These are phyloP conservation scores for Sarocladium oryzae DNA, from an alignment of 2,329 filamentous ascomycete species.

Conservation along the genomic window DNA sequence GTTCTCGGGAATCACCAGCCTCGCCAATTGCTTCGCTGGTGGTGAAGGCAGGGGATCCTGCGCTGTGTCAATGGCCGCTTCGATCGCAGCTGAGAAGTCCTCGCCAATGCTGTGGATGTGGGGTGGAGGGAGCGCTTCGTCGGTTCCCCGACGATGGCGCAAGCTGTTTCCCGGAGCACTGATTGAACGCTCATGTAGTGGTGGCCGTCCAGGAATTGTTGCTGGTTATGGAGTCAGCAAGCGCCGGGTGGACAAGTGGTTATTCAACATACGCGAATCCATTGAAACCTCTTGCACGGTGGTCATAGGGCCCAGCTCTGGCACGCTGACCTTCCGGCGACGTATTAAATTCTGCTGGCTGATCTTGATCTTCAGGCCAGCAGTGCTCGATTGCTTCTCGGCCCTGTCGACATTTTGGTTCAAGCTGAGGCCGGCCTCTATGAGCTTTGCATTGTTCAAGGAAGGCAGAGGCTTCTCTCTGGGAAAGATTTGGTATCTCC, in stretches of 20 bases:
- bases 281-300: constrained; percentile 61
- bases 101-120: constrained; percentile 18
- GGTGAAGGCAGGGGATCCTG: constrained; percentile 32
- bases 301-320: constrained; percentile 61
- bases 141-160: background rate
- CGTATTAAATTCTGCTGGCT: constrained; percentile 52
- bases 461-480: constrained; percentile 40
- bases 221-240: constrained; percentile 33
- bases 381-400: constrained; percentile 30
- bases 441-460: constrained; percentile 34
- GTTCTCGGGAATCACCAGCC: constrained; percentile 47
- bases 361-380: constrained; percentile 43
- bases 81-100: constrained; percentile 17
- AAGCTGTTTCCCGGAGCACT: constrained; percentile 50
- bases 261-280: constrained; percentile 57
- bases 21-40: constrained; percentile 39
- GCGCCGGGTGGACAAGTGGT: background rate
- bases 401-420: constrained; percentile 32
- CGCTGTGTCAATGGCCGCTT: constrained; percentile 22
- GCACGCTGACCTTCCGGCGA: constrained; percentile 57
- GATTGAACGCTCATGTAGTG: constrained; percentile 57
- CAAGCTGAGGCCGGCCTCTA: constrained; percentile 24
- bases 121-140: constrained; percentile 4
- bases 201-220: constrained; percentile 59
- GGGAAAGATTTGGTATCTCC: constrained; percentile 58